A percentile compares a stretch with the other conserved stretches of the same genome.
Conservation (phyloP, 1,139 yeast species). For the Geotrichum restrictum region DNA sequence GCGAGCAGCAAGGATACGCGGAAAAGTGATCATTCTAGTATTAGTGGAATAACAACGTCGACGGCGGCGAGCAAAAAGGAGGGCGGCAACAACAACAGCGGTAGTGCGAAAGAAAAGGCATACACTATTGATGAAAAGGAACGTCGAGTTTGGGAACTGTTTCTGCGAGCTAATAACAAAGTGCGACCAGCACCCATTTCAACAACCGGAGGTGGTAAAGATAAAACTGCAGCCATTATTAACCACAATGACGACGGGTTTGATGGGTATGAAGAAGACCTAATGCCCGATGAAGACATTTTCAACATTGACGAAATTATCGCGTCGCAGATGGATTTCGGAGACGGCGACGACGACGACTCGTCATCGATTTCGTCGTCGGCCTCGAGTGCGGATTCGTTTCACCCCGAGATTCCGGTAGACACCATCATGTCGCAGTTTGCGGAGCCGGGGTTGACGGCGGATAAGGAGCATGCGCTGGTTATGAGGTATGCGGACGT, state of each 20-base stretch:
- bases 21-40: not conserved
- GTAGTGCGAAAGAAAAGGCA: too few relatives aligned
- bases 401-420: slow-evolving; percentile 6
- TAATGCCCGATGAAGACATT: slow-evolving; percentile 4
- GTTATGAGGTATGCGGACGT: slow-evolving; percentile 11
- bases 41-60: not conserved
- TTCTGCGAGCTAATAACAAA: slow-evolving; percentile 4
- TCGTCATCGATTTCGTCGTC: not conserved
- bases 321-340: not conserved
- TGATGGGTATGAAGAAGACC: too few relatives aligned
- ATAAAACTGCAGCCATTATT: not conserved
- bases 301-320: slow-evolving; percentile 7
- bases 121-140: slow-evolving; percentile 12
- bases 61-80: not conserved
- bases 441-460: slow-evolving; percentile 10
- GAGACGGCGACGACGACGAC: not conserved
- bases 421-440: slow-evolving; percentile 18
- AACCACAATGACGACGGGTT: not conserved
- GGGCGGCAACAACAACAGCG: too few relatives aligned
- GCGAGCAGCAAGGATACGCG: not conserved
- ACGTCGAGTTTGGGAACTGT: slow-evolving; percentile 16
- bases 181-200: not conserved
- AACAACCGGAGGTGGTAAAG: not conserved
- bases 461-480: slow-evolving; percentile 3
- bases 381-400: not conserved